Conservation (phyloP, 2,329 filamentous ascomycete genomes). For the Penicillium sp. region DNA sequence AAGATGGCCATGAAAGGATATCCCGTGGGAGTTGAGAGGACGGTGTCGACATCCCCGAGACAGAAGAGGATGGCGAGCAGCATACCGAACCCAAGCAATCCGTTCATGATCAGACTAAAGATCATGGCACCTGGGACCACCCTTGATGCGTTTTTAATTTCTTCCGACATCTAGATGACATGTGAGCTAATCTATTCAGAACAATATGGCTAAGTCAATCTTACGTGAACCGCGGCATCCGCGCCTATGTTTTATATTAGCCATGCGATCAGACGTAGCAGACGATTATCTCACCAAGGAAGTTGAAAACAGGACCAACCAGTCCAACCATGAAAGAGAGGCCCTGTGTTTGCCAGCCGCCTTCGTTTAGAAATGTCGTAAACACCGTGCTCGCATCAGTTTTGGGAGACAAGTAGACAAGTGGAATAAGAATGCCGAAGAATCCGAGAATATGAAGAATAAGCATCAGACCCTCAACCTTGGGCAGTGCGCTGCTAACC, state of each 20-base stretch:
- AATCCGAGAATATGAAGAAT: slow-evolving; percentile 6
- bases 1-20: slow-evolving; percentile 61
- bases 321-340: slow-evolving; percentile 7
- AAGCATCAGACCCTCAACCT: slow-evolving; percentile 7
- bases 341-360: slow-evolving; percentile 4
- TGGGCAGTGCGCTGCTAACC: slow-evolving; percentile 8
- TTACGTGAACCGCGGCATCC: slow-evolving; percentile 22
- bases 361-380: slow-evolving; percentile 3
- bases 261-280: slow-evolving; percentile 18
- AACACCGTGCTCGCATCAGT: slow-evolving; percentile 12
- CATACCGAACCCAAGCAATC: slow-evolving; percentile 52
- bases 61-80: slow-evolving; percentile 54
- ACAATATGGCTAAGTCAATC: slow-evolving; percentile 1
- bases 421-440: slow-evolving; percentile 11
- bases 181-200: slow-evolving; percentile 24
- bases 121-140: slow-evolving; percentile 52
- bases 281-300: slow-evolving; percentile 19
- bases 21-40: slow-evolving; percentile 44
- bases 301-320: neutral
- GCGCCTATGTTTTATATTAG: slow-evolving; percentile 18
- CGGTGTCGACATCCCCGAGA: slow-evolving; percentile 46
- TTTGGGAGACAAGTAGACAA: slow-evolving; percentile 9
- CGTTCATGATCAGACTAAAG: slow-evolving; percentile 48
- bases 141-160: slow-evolving; percentile 44
- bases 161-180: slow-evolving; percentile 36